These are phyloP conservation scores for Stephanodiscus triporus DNA, from an alignment of 108 stramenopile species.

Conservation along the genomic window DNA sequence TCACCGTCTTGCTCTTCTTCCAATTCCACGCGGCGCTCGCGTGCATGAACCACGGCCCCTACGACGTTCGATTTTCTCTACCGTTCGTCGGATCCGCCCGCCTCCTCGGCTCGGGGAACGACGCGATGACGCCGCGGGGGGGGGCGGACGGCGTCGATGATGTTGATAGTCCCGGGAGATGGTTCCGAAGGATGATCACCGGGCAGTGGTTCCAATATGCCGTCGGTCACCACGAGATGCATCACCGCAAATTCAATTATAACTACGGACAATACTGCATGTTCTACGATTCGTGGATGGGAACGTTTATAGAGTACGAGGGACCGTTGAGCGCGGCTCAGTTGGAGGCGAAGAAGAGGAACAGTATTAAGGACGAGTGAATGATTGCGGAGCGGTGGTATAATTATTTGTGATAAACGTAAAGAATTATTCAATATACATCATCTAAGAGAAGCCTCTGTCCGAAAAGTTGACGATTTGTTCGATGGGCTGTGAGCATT, in stretches of 20 bases:
- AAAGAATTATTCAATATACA: neutral
- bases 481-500: too few species aligned
- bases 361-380: conserved; percentile 10
- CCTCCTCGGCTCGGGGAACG: conserved; percentile 25
- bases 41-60: conserved; percentile 78
- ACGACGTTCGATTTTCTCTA: conserved; percentile 60
- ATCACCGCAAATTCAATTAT: conserved; percentile 91
- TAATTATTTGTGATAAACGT: neutral
- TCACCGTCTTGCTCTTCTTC: conserved; percentile 65
- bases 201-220: conserved; percentile 63
- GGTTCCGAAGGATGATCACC: conserved; percentile 50
- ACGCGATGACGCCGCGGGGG: neutral
- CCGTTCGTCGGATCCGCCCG: conserved; percentile 36
- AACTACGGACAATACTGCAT: conserved; percentile 94
- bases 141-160: too few species aligned
- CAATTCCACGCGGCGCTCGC: conserved; percentile 78
- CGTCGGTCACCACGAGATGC: conserved; percentile 91
- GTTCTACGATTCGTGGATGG: conserved; percentile 83
- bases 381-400: neutral
- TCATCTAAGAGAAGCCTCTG: neutral
- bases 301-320: conserved; percentile 79
- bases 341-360: conserved; percentile 37
- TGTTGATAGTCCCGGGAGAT: conserved; percentile 62
- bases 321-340: conserved; percentile 52
- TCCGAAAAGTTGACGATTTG: too few species aligned